Conservation (phyloP, 768 basidiomycete species). For the Tephrocybe rancida region DNA sequence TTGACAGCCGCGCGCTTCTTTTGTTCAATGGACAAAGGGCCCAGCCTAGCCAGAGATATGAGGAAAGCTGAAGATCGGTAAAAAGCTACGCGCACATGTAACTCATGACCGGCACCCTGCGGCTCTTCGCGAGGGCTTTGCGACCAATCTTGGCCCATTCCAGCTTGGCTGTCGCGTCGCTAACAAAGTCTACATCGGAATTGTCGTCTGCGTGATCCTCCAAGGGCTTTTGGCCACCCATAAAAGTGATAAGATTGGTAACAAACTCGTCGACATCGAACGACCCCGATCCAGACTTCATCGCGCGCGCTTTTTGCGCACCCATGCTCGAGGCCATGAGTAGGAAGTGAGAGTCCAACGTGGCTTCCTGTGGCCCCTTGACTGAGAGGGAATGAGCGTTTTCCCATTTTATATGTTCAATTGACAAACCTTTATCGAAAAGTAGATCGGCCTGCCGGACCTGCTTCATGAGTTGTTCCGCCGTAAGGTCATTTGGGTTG, state of each 20-base stretch:
- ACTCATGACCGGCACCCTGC: slow-evolving; percentile 77
- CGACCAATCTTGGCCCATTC: slow-evolving; percentile 90
- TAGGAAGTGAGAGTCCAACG: slow-evolving; percentile 85
- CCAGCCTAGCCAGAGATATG: slow-evolving; percentile 64
- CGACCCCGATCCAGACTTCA: slow-evolving; percentile 85
- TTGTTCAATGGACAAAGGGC: slow-evolving; percentile 85
- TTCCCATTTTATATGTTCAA: neutral
- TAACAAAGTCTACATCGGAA: slow-evolving; percentile 54
- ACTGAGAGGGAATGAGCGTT: slow-evolving; percentile 41
- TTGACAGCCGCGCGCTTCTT: slow-evolving; percentile 69
- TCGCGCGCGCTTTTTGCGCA: slow-evolving; percentile 85
- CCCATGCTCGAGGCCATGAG: slow-evolving; percentile 76
- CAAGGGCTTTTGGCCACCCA: slow-evolving; percentile 65
- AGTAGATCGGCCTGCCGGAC: slow-evolving; percentile 61
- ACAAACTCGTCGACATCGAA: slow-evolving; percentile 96
- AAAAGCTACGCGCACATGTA: slow-evolving; percentile 70
- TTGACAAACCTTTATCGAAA: slow-evolving; percentile 58
- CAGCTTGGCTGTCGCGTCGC: slow-evolving; percentile 46
- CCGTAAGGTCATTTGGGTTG: slow-evolving; percentile 57
- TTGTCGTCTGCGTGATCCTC: slow-evolving; percentile 48
- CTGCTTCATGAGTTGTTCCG: slow-evolving; percentile 56
- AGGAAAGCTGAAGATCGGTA: neutral
- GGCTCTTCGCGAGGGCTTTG: slow-evolving; percentile 78
- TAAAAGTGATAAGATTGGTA: slow-evolving; percentile 67
- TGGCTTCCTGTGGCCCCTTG: slow-evolving; percentile 84